These are phyloP conservation scores for Cladosporium sp. DNA, from an alignment of 2,329 filamentous ascomycete genomes.

Conservation along the genomic window DNA sequence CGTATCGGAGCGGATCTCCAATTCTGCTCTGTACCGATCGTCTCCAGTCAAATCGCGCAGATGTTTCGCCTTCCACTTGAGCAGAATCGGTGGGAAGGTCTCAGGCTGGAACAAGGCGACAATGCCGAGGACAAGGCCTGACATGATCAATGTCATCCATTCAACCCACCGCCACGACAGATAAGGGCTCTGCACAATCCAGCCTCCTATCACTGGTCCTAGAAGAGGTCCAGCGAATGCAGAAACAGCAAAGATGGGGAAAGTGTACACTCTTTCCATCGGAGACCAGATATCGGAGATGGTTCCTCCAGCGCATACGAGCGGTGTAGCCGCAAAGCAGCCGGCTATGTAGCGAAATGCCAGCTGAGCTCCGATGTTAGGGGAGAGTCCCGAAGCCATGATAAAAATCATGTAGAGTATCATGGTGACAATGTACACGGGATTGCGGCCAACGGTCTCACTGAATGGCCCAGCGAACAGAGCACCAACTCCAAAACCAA, in stretches of 20 bases:
- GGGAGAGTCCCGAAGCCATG: conserved; percentile 17
- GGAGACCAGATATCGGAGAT: conserved; percentile 21
- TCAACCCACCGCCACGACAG: conserved; percentile 41
- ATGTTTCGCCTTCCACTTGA: conserved; percentile 29
- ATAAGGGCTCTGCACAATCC: conserved; percentile 27
- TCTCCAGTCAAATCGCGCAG: conserved; percentile 24
- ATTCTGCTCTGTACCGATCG: conserved; percentile 11
- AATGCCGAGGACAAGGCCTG: conserved; percentile 18
- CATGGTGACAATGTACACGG: conserved; percentile 19
- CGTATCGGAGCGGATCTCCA: conserved; percentile 1
- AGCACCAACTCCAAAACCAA: conserved; percentile 36
- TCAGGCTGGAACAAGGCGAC: conserved; percentile 42
- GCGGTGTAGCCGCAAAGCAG: conserved; percentile 19
- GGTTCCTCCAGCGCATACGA: conserved; percentile 21
- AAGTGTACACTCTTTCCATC: conserved; percentile 17
- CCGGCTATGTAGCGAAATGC: conserved; percentile 21
- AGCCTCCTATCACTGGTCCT: conserved; percentile 39
- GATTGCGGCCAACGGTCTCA: conserved; percentile 30
- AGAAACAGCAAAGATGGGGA: conserved; percentile 17
- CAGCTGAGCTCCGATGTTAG: conserved; percentile 19
- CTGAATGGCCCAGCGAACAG: conserved; percentile 34
- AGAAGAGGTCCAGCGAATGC: conserved; percentile 30
- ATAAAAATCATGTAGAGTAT: conserved; percentile 14
- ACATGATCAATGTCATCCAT: conserved; percentile 32
- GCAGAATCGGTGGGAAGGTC: conserved; percentile 39